phyloP scores from a whole-genome alignment of 2,329 filamentous ascomycete species.

The Triangularia setosa region DNA sequence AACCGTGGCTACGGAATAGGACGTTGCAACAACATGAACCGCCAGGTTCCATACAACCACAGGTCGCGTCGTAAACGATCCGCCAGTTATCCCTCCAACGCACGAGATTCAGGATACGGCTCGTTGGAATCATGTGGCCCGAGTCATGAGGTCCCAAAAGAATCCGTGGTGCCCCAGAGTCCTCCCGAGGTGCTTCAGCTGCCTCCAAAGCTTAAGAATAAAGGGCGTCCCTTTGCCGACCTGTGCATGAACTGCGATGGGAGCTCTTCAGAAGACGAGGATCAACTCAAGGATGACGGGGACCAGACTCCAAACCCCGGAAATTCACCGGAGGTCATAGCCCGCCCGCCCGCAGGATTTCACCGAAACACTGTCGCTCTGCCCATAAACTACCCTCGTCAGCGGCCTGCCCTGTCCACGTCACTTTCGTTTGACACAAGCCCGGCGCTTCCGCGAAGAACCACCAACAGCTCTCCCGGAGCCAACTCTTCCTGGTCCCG shows the following conservation, averaged over 20 bases:
- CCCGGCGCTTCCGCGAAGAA: slow-evolving; percentile 11
- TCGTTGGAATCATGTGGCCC: slow-evolving; percentile 10
- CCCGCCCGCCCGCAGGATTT: not conserved
- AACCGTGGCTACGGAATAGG: not conserved
- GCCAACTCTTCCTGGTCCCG: slow-evolving; percentile 13
- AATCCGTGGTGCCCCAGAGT: not conserved
- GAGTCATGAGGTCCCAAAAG: not conserved
- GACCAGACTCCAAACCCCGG: not conserved
- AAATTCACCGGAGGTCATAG: not conserved
- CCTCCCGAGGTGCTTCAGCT: not conserved
- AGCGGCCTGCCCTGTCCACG: slow-evolving; percentile 12
- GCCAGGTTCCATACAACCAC: slow-evolving; percentile 7
- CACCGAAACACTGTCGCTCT: slow-evolving; percentile 17
- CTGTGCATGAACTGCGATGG: slow-evolving; percentile 18
- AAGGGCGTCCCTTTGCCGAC: slow-evolving; percentile 1
- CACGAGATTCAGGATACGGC: slow-evolving; percentile 26
- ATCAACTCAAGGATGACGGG: slow-evolving; percentile 15
- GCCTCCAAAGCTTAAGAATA: slow-evolving; percentile 10
- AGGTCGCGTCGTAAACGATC: slow-evolving; percentile 16
- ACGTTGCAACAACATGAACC: slow-evolving; percentile 9
- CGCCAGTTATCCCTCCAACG: slow-evolving; percentile 10
- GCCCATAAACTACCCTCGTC: slow-evolving; percentile 11
- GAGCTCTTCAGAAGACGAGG: slow-evolving; percentile 22
- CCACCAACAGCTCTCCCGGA: slow-evolving; percentile 25
- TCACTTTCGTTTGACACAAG: slow-evolving; percentile 10